Evolutionary conservation across 768 basidiomycete genomes (phyloP), one percentile per base, ranked within the genome.

Genomic region (Clavulina sp.): DNA sequence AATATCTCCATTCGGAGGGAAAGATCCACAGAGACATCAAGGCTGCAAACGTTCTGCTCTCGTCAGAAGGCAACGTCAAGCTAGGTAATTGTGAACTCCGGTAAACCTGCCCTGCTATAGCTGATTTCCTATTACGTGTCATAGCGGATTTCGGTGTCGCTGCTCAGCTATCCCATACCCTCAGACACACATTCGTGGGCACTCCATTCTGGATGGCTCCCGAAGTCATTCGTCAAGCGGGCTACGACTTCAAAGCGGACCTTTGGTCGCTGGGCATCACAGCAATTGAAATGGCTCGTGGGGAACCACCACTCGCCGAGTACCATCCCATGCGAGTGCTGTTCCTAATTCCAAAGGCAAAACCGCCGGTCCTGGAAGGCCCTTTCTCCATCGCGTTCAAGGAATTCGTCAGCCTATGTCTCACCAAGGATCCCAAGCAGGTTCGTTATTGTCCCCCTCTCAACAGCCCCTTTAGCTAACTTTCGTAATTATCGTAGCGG

Each of bases 1-100:
- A 92, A 54, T 99, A 99, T 63, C 78, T 97, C n/a, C 95, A 97
- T 61, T 75, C 75, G 18, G 87, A 96, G 63, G 81, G 85, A 50
- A 97, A 92, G 55, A 97, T 99, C 54, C 95, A 99, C 65, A 81
- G 95, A 43, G 95, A 99, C 61, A 96, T 99, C 73, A 99, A 99
- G 63, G 95, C 93, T 1, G 93, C 93, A 38, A 99, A 99, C 60
- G 75, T 99, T 50, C 73, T 96, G 4, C 75, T 97, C 26, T 88
- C 87, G 3, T 84, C 85, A 2, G 76, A 78, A 0, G 95, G 95
- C 29, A 84, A 81, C 63, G 93, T 97, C 64, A 97, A 99, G 65
- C 78, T 99, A 5, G 69, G 68, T 69, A 28, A 29, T 64, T 54
- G 23, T 36, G 26, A 7, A 16, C 30, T 36, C 23, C 48, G 30